phyloP scores from a whole-genome alignment of 176 grass and related monocot species.

The Oryza nivara region DNA sequence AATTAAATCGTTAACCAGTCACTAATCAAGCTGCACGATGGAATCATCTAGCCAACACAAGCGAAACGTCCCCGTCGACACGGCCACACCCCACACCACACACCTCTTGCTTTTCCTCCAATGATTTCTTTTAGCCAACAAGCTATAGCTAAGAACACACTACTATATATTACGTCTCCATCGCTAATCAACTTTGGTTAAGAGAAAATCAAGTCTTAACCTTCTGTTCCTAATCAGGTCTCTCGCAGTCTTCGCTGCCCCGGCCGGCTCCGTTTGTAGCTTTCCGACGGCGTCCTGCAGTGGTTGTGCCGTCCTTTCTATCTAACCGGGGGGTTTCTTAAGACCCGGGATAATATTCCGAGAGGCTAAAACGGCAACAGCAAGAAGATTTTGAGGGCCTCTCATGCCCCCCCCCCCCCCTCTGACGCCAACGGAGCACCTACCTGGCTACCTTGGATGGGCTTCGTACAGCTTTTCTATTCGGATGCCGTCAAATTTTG shows the following conservation, averaged over 20 bases:
- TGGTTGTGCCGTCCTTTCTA: conserved; percentile 46
- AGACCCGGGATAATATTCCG: background rate
- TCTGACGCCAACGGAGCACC: conserved; percentile 19
- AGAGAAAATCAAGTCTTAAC: conserved; percentile 16
- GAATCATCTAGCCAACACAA: background rate
- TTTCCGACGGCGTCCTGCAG: background rate
- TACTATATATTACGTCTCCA: background rate
- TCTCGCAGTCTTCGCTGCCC: background rate
- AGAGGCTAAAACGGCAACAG: background rate
- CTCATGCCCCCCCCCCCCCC: background rate
- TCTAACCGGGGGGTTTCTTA: conserved; percentile 18
- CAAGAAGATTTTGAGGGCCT: background rate
- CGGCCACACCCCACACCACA: background rate
- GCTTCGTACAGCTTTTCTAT: conserved; percentile 20
- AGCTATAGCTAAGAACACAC: background rate
- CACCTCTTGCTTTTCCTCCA: background rate
- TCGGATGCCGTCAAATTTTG: background rate
- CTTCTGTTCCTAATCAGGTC: conserved; percentile 24
- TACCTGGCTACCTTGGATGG: conserved; percentile 27
- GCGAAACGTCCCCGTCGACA: conserved; percentile 28
- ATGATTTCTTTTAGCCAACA: background rate
- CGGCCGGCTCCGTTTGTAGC: background rate
- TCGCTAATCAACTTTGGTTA: conserved; percentile 1
- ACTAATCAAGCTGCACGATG: background rate
- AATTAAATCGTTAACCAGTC: background rate